Conservation (phyloP, 768 basidiomycete species). For the Tulasnella sp. region DNA sequence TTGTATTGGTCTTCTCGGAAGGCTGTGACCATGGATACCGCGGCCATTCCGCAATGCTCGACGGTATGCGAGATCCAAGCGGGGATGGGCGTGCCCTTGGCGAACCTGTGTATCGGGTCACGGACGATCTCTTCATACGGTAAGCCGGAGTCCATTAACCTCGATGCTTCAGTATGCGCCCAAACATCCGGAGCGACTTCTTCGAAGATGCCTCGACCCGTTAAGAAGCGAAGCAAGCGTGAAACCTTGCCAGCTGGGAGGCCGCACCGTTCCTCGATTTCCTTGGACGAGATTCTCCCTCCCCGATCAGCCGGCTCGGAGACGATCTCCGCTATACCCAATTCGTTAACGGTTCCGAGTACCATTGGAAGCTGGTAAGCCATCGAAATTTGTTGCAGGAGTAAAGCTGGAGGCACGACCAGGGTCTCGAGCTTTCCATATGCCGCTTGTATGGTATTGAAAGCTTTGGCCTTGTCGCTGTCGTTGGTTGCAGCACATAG, state of each 20-base stretch:
- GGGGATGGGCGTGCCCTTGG: neutral
- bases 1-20: neutral
- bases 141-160: neutral
- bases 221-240: neutral
- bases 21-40: neutral
- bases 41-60: neutral
- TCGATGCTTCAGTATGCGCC: constrained; percentile 1
- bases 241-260: neutral
- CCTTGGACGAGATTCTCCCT: constrained; percentile 4
- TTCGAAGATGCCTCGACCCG: neutral
- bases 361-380: constrained; percentile 8
- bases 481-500: neutral
- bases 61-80: neutral
- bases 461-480: neutral
- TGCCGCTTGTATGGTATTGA: neutral
- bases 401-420: neutral
- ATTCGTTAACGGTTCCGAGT: neutral
- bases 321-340: constrained; percentile 3
- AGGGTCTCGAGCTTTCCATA: constrained; percentile 11
- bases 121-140: neutral
- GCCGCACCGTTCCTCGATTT: neutral
- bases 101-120: neutral
- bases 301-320: neutral
- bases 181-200: constrained; percentile 2
- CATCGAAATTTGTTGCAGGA: neutral